These are phyloP conservation scores for Berberis vulgaris DNA, from an alignment of 164 flowering plant species.

Conservation along the genomic window DNA sequence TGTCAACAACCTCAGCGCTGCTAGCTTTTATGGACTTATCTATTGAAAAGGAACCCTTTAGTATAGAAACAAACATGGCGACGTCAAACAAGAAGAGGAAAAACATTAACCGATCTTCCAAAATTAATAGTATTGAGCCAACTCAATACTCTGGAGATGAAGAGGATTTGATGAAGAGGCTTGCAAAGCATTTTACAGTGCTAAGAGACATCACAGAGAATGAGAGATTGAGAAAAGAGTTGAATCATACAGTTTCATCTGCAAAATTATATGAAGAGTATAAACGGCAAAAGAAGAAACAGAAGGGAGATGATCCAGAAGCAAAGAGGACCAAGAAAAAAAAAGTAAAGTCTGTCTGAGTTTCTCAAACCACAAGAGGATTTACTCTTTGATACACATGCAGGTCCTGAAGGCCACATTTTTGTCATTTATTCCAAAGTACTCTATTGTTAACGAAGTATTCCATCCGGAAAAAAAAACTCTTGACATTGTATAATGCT, in stretches of 20 bases:
- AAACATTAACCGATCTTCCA: conserved; percentile 17
- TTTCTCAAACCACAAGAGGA: neutral
- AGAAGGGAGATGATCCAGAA: neutral
- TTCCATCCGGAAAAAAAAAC: too few relatives aligned
- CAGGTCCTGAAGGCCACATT: neutral
- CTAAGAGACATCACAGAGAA: conserved; percentile 52
- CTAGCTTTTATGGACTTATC: conserved; percentile 61
- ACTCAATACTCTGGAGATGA: conserved; percentile 21
- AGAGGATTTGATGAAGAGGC: conserved; percentile 40
- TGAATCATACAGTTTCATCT: conserved; percentile 30
- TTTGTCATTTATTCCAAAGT: neutral
- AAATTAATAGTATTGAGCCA: neutral
- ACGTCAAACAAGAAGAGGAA: conserved; percentile 38
- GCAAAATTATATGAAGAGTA: conserved; percentile 44
- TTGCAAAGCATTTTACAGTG: conserved; percentile 46
- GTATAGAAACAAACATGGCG: conserved; percentile 11
- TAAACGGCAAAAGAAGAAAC: conserved; percentile 38
- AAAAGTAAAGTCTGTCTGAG: neutral
- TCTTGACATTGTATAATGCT: too few relatives aligned
- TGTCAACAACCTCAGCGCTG: conserved; percentile 39
- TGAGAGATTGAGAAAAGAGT: conserved; percentile 51
- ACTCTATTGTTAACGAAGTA: too few relatives aligned
- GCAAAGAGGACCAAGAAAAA: neutral
- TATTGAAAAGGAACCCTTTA: conserved; percentile 39
- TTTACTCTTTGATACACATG: neutral